Base-by-base conservation (phyloP, 2,329 filamentous ascomycete genomes). In the Cyclaneusma minus region DNA sequence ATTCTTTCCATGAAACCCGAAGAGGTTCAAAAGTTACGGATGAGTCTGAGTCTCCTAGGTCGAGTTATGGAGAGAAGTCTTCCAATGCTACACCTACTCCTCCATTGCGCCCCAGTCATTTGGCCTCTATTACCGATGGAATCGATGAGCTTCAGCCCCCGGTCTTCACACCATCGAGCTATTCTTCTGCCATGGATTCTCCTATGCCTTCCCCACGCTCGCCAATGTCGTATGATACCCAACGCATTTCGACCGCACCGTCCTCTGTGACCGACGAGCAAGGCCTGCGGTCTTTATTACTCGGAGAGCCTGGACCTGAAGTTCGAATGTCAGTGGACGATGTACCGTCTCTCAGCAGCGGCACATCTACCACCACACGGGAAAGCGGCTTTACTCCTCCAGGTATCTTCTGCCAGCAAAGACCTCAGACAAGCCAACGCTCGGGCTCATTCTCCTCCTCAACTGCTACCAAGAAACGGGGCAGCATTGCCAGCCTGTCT, bases 401-500 rank as follows among this genome's bases (percentile, higher is more conserved):
- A 31, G 32, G 28, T 19, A 21, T 22, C 31, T 44, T 30, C 39
- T 32, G 37, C 49, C 33, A 40, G 51, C 47, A 28, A 15, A 50
- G 49, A 40, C 56, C 57, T 35, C 57, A 62, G 17, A 58, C 60
- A 24, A 63, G 68, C 12, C 64, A 72, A 36, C 62, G 70, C 4
- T 71, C 70, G 1, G 62, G 66, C 4, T 76, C 70, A 0, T 64
- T 75, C 15, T 71, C 66, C 2, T 64, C 65, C 8, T 58, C 63
- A 7, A 62, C 66, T 3, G 74, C 75, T 33, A 74, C 73, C 13
- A 69, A 73, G 21, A 72, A 82, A 42, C 68, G 80, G 28, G 77
- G 74, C 4, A 85, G 79, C 43, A 64, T 87, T 36, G 78, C 71
- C 16, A 84, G 79, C 41, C 56, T 87, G 16, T 82, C 78, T 36